These are phyloP conservation scores for Salix brachista DNA, from an alignment of 345 rosid genomes.

Conservation along the genomic window DNA sequence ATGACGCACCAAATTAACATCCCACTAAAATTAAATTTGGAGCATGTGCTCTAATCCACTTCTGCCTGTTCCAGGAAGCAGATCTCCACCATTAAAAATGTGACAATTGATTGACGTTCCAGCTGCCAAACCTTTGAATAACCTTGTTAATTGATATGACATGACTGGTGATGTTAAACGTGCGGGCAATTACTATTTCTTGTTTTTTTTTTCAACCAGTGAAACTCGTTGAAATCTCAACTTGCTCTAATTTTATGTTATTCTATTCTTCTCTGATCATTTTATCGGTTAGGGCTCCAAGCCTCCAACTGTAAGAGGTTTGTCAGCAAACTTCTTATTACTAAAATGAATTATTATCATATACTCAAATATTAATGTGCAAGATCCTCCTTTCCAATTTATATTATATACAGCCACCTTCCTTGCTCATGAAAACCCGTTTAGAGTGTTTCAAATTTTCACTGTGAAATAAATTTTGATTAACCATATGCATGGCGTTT, in stretches of 20 bases:
- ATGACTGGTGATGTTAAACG: not conserved
- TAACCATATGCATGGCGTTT: not conserved
- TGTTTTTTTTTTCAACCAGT: too few species aligned
- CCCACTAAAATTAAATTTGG: not conserved
- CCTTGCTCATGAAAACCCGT: not conserved
- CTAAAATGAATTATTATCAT: not conserved
- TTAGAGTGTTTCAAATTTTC: not conserved
- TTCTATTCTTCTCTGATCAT: not conserved
- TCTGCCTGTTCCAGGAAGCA: not conserved
- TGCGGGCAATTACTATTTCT: not conserved
- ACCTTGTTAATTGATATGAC: not conserved
- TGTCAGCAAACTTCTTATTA: not conserved
- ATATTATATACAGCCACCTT: not conserved
- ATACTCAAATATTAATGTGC: not conserved
- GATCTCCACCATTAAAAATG: not conserved
- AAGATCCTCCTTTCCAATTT: not conserved
- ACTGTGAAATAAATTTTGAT: not conserved
- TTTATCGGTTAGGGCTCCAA: not conserved
- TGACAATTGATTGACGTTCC: not conserved
- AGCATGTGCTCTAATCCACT: not conserved
- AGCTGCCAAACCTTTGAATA: not conserved
- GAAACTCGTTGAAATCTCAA: not conserved
- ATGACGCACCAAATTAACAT: not conserved
- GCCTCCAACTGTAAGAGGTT: not conserved
- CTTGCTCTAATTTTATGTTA: not conserved